Base-by-base conservation (phyloP, 768 basidiomycete genomes). In the Rhizopogon vesiculosus region DNA sequence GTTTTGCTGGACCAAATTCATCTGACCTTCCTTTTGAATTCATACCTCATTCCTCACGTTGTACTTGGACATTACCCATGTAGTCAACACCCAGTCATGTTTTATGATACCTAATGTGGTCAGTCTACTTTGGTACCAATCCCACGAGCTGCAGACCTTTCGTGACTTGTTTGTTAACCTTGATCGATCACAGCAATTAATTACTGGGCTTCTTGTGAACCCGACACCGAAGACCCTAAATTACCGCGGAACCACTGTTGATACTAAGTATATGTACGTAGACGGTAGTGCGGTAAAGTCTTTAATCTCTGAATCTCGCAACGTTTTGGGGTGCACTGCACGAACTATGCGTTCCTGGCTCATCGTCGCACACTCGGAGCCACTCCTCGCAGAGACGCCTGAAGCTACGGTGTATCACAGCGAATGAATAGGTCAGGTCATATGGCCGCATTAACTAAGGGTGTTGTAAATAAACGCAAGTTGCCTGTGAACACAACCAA, bases 21-120 rank as follows among this genome's bases (percentile, higher is more conserved):
- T 38, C 35, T 38, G 22, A 49, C 48, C 48, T 49, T 49, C 48
- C 19, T 49, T n/a, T 49, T 49, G 48, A 49, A 22, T 38, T 49
- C 19, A 38, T 48, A 35, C 46, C 35, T 38, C 48, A 22, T 49
- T 19, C 15, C 5, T 6, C 35, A 38, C 48, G 19, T 15, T 25
- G 48, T 38, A 38, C 35, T 25, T 49, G 15, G 15, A 38, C 35
- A 22, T 49, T 49, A 35, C 22, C 5, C 35, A 49, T 49, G 48
- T 49, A 35, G 33, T 38, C 35, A 38, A 16, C 48, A 16, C 22
- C 35, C 35, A 22, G 38, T 38, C 35, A 38, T 49, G 35, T 49
- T 49, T 35, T 35, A 10, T 22, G 19, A 49, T 38, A 33, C 13
- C 5, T 38, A 38, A 38, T 38, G 35, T 25, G 25, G 25, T 25